These are phyloP conservation scores for Elaeis oleifera DNA, from an alignment of 202 grass and related monocot genomes.

Conservation along the genomic window DNA sequence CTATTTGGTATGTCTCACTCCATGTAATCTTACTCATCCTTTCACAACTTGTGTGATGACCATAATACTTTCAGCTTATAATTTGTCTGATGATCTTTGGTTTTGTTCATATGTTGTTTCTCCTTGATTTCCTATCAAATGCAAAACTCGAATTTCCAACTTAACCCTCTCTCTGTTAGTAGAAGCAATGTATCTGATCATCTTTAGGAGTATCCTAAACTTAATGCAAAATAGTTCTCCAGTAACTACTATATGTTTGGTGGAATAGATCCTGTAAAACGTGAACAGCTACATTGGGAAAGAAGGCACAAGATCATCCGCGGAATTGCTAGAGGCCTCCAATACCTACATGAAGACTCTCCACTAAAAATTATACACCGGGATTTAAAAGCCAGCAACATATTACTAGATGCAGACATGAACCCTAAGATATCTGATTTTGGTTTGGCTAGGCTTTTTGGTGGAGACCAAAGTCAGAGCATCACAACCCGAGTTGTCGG, in stretches of 20 bases:
- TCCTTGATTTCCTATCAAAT: too few species aligned
- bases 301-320: slow-evolving; percentile 15
- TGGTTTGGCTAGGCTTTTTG: slow-evolving; percentile 25
- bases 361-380: slow-evolving; percentile 21
- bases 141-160: background rate
- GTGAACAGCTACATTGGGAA: slow-evolving; percentile 8
- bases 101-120: too few species aligned
- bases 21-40: background rate
- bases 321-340: slow-evolving; percentile 17
- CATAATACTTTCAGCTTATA: too few species aligned
- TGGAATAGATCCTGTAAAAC: slow-evolving; percentile 2
- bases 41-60: too few species aligned
- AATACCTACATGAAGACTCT: slow-evolving; percentile 31
- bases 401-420: slow-evolving; percentile 28
- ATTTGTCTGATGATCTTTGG: too few species aligned
- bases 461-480: slow-evolving; percentile 4
- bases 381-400: slow-evolving; percentile 27
- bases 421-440: slow-evolving; percentile 30
- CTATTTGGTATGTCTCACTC: slow-evolving; percentile 13
- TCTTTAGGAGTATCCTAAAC: background rate
- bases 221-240: background rate
- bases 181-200: background rate
- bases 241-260: background rate
- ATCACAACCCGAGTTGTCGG: slow-evolving; percentile 4
- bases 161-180: background rate